Evolutionary conservation across 345 rosid genomes (phyloP), one percentile per base, ranked within the genome.

Genomic region (Populus euphratica): DNA sequence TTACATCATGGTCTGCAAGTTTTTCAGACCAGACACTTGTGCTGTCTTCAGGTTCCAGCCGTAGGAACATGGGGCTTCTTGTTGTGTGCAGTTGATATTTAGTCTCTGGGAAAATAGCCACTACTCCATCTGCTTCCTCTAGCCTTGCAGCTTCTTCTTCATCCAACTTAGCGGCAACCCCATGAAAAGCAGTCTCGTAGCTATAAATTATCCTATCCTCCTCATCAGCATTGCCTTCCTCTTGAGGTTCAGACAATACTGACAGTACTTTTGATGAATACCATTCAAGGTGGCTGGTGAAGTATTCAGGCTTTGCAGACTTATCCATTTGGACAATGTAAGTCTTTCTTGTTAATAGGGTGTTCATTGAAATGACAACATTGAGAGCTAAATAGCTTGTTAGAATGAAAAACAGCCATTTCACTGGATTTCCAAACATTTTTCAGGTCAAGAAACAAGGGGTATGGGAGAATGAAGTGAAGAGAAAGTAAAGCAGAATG

Each of bases 291-390:
- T 91, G 94, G 54, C 43, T 43, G 44, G 88, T 77, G 80, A 87
- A 89, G 39, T 91, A 79, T 33, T 49, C 83, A 13, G 99, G 99
- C 95, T 82, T 93, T 16, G 94, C 91, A 36, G 88, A 83, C 81
- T 82, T 94, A 71, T 94, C 98, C 97, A 94, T 93, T 25, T 94
- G 99, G 74, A 94, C 82, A 21, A 94, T 85, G 79, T 87, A 94
- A 78, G 95, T 93, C 75, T 84, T 89, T 88, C 83, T 92, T 31
- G 73, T 36, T 20, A 73, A 56, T 47, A 78, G 29, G 43, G 77
- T 54, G 64, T 50, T 73, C 70, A 84, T 61, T 29, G 85, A 74
- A 56, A 86, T 50, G 73, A 83, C 88, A 44, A 80, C 23, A 75
- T 38, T 75, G 68, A 83, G 81, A n/a, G 77, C 68, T 2, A 89